Conservation (phyloP, 2,329 filamentous ascomycete species). For the Raffaelea ambrosiae region DNA sequence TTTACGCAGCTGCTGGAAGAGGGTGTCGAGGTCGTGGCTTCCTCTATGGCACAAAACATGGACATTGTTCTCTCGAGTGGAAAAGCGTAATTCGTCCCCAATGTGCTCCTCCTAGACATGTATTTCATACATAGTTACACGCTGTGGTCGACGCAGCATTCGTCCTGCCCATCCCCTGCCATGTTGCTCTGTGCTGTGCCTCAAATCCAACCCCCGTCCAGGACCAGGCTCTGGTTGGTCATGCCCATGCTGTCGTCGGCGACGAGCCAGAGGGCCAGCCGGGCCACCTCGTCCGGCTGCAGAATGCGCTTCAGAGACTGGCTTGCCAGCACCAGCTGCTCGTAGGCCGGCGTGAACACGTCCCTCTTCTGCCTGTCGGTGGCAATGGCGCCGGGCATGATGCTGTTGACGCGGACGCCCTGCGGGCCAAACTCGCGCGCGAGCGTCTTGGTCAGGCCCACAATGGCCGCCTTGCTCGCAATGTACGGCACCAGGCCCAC, state of each 20-base stretch:
- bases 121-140: no score
- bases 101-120: no score
- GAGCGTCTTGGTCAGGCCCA: constrained; percentile 29
- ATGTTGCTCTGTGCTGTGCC: no score
- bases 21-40: neutral
- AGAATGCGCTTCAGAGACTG: constrained; percentile 34
- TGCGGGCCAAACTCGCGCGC: constrained; percentile 25
- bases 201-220: constrained; percentile 26
- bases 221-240: constrained; percentile 32
- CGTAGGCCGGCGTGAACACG: constrained; percentile 32
- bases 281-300: constrained; percentile 34
- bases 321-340: constrained; percentile 24
- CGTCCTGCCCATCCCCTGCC: no score
- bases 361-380: constrained; percentile 34
- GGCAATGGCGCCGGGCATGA: constrained; percentile 39
- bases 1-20: neutral
- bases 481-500: constrained; percentile 24
- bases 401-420: constrained; percentile 36
- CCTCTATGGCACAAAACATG: neutral
- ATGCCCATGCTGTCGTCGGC: constrained; percentile 38
- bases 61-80: neutral
- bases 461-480: constrained; percentile 28
- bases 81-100: no score
- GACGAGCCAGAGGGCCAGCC: constrained; percentile 34
- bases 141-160: no score